These are phyloP conservation scores for Musa balbisiana DNA, from an alignment of 202 grass and related monocot species.

Conservation along the genomic window DNA sequence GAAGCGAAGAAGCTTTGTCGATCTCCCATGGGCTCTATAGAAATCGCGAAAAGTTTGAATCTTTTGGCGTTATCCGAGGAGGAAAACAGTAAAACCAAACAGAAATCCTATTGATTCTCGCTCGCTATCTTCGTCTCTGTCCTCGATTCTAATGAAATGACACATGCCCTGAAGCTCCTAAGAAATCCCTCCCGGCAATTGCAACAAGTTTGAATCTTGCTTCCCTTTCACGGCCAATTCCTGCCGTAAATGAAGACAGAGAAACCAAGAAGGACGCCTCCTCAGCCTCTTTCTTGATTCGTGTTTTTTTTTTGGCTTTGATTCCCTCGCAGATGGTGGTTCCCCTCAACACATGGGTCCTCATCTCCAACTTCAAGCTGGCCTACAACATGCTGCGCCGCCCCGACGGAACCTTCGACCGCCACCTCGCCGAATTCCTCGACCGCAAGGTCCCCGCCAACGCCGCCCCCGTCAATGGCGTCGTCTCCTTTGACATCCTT, in stretches of 20 bases:
- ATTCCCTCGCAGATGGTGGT: constrained; percentile 50
- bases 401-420: constrained; percentile 92
- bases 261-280: no score
- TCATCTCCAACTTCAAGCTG: constrained; percentile 99
- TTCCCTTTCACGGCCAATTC: constrained; percentile 8
- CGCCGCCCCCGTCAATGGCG: constrained; percentile 54
- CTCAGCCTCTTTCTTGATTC: constrained; percentile 12
- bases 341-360: constrained; percentile 84
- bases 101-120: constrained; percentile 4
- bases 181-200: background rate
- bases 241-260: background rate
- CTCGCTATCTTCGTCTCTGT: constrained; percentile 9
- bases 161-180: background rate
- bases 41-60: constrained; percentile 1
- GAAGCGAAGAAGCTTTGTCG: background rate
- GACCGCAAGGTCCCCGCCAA: constrained; percentile 61
- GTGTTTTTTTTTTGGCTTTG: background rate
- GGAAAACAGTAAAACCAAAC: constrained; percentile 5
- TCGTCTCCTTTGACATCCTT: constrained; percentile 73
- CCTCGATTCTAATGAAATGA: constrained; percentile 1
- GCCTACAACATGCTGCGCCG: constrained; percentile 87
- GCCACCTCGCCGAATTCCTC: constrained; percentile 65
- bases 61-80: constrained; percentile 2
- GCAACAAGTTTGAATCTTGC: constrained; percentile 11
- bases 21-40: background rate